Evolutionary conservation across 371 early-diverging fungal species (phyloP), one percentile per base, ranked within the genome.

Genomic region (Lichtheimia corymbifera): DNA sequence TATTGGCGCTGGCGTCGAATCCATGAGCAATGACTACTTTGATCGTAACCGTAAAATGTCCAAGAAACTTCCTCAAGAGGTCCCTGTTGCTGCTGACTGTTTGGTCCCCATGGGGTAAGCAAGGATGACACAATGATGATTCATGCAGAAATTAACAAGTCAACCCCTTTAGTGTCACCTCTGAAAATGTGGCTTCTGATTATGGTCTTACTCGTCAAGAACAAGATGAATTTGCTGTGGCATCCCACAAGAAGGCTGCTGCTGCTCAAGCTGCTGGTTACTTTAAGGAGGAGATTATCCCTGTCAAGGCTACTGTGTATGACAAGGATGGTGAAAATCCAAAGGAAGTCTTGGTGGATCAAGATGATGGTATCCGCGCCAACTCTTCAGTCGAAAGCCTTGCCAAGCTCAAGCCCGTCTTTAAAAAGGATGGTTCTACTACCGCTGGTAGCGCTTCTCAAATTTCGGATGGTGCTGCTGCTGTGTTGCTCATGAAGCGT

Each of bases 381-480:
- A 86, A 78, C 18, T 88, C 93, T 44, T 91, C 92, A 43, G 65
- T 86, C 42, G 95, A 95, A 72, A 67, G 58, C 4, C 83, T 99
- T 22, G 80, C 77, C 69, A 93, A 94, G 82, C 85, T 99, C 55
- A 86, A 88, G 56, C 92, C 99, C 25, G 97, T 92, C 25, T 99
- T 99, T 81, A 87, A 80, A 55, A 83, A 85, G 52, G 77, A 87
- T 61, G 98, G 97, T 41, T 66, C 86, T 55, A 95, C 98, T 60
- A 98, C 98, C 22, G 98, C 99, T 44, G 99, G 97, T 57, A 98
- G 94, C 73, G 91, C 98, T 42, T 98, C 98, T 53, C 99, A 99
- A 83, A 96, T 98, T 50, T 93, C 97, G 7, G 99, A 99, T 76
- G 99, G 98, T 72, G 98, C 98, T 42, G 98, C 97, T 28, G 97